Conservation (phyloP, 768 basidiomycete genomes). For the Tylopilus subfusipes region DNA sequence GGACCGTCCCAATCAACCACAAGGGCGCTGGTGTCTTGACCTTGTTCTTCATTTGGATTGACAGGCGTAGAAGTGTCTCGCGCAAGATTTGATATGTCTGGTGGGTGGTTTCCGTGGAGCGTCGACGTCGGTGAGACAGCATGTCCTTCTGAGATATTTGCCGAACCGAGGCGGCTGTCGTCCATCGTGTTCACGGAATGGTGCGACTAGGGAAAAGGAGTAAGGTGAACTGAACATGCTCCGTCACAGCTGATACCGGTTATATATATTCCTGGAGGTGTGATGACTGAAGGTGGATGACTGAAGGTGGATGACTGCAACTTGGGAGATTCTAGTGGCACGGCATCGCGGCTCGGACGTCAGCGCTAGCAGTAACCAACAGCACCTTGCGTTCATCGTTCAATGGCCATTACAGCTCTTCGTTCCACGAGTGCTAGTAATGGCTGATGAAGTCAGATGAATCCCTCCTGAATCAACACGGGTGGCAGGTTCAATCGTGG, state of each 20-base stretch:
- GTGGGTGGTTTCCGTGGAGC: not conserved
- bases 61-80: not conserved
- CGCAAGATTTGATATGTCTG: not conserved
- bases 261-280: constrained; percentile 4
- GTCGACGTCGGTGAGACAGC: constrained; percentile 8
- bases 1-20: constrained; percentile 66
- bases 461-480: no score
- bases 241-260: not conserved
- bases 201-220: not conserved
- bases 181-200: not conserved
- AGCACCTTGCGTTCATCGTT: no score
- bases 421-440: no score
- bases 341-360: not conserved
- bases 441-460: no score
- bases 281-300: not conserved
- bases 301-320: not conserved
- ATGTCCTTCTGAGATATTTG: not conserved
- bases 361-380: no score
- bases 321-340: not conserved
- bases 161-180: not conserved
- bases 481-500: no score
- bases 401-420: no score
- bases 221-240: not conserved
- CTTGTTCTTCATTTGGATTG: not conserved
- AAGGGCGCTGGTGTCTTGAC: not conserved